Evolutionary conservation across 176 grass and related monocot species (phyloP).

Genomic region (Eragrostis curvula): DNA sequence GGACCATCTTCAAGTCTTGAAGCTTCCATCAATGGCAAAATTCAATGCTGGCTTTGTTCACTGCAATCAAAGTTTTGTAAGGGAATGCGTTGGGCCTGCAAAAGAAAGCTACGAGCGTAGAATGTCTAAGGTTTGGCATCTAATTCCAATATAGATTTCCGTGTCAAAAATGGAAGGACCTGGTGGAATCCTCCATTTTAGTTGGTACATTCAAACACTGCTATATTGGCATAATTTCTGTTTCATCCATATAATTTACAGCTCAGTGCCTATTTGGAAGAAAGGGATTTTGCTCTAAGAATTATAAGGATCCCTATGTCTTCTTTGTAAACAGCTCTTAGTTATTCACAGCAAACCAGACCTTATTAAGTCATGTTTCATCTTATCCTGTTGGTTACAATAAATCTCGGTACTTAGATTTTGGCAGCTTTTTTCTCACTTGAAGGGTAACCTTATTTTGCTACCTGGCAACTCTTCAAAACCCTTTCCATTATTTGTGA

Average conservation of each 20-base stretch:
- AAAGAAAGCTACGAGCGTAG: constrained; percentile 73
- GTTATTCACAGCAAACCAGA: background rate
- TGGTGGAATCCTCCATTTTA: background rate
- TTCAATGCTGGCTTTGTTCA: constrained; percentile 89
- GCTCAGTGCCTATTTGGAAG: background rate
- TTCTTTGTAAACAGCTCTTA: background rate
- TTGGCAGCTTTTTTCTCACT: background rate
- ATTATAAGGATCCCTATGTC: background rate
- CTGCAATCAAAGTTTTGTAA: constrained; percentile 86
- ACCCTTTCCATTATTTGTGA: background rate
- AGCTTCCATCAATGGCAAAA: constrained; percentile 98
- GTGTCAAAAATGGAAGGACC: background rate
- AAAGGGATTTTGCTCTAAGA: background rate
- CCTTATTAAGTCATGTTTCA: background rate
- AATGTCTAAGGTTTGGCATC: constrained; percentile 81
- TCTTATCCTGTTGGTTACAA: constrained; percentile 4
- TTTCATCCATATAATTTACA: background rate
- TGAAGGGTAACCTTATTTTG: constrained; percentile 5
- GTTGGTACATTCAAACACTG: background rate
- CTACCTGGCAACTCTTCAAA: background rate
- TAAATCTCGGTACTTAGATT: background rate
- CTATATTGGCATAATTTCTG: background rate
- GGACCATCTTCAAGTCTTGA: constrained; percentile 94
- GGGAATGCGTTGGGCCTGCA: constrained; percentile 80
- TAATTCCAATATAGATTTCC: constrained; percentile 25